Evolutionary conservation across 2,329 filamentous ascomycete species (phyloP), one percentile per base, ranked within the genome.

Genomic region (Alternaria sp.): DNA sequence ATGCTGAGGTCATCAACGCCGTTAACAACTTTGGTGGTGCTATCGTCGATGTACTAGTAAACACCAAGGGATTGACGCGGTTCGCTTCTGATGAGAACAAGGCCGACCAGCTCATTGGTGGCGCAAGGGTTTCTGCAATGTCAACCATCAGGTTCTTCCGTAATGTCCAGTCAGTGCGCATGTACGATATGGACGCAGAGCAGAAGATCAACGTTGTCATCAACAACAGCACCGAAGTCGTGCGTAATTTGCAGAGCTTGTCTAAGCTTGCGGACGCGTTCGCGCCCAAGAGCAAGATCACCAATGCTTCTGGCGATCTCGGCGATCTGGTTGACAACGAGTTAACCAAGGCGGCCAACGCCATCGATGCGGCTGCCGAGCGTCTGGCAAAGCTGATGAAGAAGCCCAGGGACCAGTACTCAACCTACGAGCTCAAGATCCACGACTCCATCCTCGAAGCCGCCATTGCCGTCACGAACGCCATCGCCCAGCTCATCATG

Each of bases 191-290:
- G 77, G 93, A 97, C 66, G 87, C 92, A 13, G 84, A 96, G 63
- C 91, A 96, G 77, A 97, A 96, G 86, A 96, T 93, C 3, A 94
- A 98, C 63, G 92, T 98, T 33, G 94, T 99, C 54, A 96, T 99
- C 81, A 94, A 91, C 83, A 94, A 91, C 83, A 98, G 97, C 79
- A 92, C 96, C 65, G 95, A 99, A 66, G 93, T 98, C 9, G 92
- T 97, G 76, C 90, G 96, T 79, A 93, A 96, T 68, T 83, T 99
- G 51, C 94, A 98, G 80, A 91, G 90, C 73, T 85, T 99, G 65
- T 97, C 93, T 77, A 97, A 97, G 81, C 83, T 97, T 49, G 93
- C 94, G 1, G 95, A 99, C 76, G 86, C 89, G 0, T 97, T 98
- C 71, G 92, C 93, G 2, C 94, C 94, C 0, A 93, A 92, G 77